A percentile compares a stretch with the other conserved stretches of the same genome.
Evolutionary conservation across 225 moss, liverwort and hornwort species (phyloP).

Genomic region (Neckera pumila): DNA sequence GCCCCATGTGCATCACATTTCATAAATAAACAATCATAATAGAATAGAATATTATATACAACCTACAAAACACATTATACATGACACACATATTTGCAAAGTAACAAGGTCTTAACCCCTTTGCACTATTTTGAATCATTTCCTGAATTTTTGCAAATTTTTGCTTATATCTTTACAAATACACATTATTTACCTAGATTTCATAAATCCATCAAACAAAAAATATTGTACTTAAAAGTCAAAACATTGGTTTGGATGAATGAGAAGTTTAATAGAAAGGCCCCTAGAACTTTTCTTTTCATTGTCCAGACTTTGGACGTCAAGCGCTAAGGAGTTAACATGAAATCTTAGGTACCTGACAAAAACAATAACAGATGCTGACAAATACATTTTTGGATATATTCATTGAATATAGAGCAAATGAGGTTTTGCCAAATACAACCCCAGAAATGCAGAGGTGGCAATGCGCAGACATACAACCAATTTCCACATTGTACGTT

Average conservation of each 20-base stretch:
- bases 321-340: too few species aligned
- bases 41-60: too few species aligned
- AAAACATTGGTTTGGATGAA: background rate
- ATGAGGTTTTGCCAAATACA: background rate
- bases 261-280: fast-evolving
- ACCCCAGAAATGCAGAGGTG: background rate
- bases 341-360: background rate
- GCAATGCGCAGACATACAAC: background rate
- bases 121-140: background rate
- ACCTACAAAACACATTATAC: background rate
- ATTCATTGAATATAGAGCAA: background rate
- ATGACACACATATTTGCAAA: background rate
- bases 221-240: background rate
- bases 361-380: background rate
- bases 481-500: background rate
- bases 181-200: background rate
- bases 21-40: background rate
- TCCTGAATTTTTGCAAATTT: background rate
- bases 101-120: background rate
- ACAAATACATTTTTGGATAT: too few species aligned
- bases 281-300: background rate
- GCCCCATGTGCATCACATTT: background rate
- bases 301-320: background rate
- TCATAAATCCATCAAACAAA: background rate
- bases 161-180: background rate